Base-by-base conservation (phyloP, 805 yeast genomes). In the Brettanomyces nanus region DNA sequence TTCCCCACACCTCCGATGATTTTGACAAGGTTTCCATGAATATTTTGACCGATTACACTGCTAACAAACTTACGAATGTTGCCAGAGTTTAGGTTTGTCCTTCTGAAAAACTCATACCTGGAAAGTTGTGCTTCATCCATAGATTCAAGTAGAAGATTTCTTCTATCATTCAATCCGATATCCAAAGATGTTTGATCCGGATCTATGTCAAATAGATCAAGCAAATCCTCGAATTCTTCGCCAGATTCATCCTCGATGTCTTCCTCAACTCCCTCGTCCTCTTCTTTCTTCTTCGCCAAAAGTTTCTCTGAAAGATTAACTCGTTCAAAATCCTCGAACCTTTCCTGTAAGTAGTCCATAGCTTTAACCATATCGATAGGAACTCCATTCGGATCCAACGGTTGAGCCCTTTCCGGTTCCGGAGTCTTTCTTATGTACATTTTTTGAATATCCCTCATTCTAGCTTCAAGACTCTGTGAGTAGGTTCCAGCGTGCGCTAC, bases 1-100 rank as follows among this genome's bases (percentile, higher is more conserved):
- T 89, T 89, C 2, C 95, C 83, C 39, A 86, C 71, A 56, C 96
- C 95, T 5, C 90, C 84, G 33, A 89, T 59, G 6, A 86, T 79
- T 37, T 85, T 78, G 0, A 95, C 83, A 18, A 86, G 80, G 44
- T 82, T 83, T 41, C 74, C 84, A 2, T 90, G 79, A 9, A 87
- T 77, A 33, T 80, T 76, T 54, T 87, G 95, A 31, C 86, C 87
- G 35, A 85, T 64, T 0, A 83, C 81, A 20, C 82, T 73, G 48
- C 81, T 79, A 10, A 94, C 89, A 19, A 87, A 64, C 54, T 83
- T 84, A 57, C 82, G 84, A 7, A 90, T 82, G 3, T 89, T 84
- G 3, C 78, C 72, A 43, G 81, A 77, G 47, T 77, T 79, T 39
- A 82, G 56, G 30, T 81, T 76, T 29, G 95, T 80, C 47, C 97